Base-by-base conservation (phyloP, 352 stramenopile species). In the Phytophthora melonis region DNA sequence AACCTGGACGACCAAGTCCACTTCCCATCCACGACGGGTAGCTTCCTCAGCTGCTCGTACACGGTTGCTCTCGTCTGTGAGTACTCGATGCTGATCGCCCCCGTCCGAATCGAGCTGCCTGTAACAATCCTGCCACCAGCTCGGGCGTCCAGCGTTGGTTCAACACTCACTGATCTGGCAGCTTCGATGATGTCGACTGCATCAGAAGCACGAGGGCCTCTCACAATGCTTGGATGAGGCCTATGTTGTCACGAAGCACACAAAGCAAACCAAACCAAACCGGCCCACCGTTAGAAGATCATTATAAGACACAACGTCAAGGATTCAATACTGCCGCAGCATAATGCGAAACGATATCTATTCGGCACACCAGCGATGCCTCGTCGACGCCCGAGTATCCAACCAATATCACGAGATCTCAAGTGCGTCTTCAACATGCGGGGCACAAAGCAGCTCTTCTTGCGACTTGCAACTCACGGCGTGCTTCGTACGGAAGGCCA, bases 31-130 rank as follows among this genome's bases (percentile, higher is more conserved):
- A 92, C 84, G 0, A 68, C 59, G 1, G 84, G 82, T 3, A 77
- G 74, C 14, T 91, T 93, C 66, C 58, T 94, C 30, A 82, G 70
- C 30, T 92, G 84, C 52, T 78, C 80, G 41, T 94, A 94, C 58
- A 75, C 72, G 5, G 86, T 94, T 57, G 67, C 73, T 16, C 78
- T 94, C 56, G 74, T 87, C 64, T 94, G 88, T 57, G 84, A 90
- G n/a, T 72, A 88, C 23, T 58, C 80, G 3, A 62, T 77, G 16
- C 34, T 82, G 23, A 68, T 73, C 8, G 34, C 50, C 14, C 41
- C 66, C 50, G 63, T 88, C 32, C 56, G 41, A 41, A 74, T 88
- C 21, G 73, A 86, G 41, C 62, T 88, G 21, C 78, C 81, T 2
- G 78, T 88, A 11, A 75, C 19, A 32, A 84, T 87, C 27, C 21